phyloP scores from a whole-genome alignment of 257 asterid species.

The Cinchona pubescens region DNA sequence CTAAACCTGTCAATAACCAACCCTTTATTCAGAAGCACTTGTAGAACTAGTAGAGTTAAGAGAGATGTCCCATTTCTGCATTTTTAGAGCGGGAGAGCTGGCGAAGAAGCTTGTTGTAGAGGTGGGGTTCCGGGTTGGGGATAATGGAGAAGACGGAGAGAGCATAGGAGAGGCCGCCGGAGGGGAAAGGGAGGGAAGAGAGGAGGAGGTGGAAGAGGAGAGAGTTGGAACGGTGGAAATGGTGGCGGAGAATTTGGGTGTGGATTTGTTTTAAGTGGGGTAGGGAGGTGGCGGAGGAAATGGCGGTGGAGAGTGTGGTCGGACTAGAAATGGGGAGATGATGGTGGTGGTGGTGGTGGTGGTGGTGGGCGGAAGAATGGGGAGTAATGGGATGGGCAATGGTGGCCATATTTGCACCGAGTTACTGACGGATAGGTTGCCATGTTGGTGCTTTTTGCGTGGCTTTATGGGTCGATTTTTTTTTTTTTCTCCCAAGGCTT shows the following conservation, averaged over 20 bases:
- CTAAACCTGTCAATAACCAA: conserved; percentile 46
- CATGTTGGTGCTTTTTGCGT: no score
- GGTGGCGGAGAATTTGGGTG: conserved; percentile 46
- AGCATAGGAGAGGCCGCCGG: conserved; percentile 41
- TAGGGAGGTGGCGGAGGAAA: conserved; percentile 39
- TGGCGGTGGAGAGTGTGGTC: conserved; percentile 34
- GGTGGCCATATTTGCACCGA: conserved; percentile 14
- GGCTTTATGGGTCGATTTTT: no score
- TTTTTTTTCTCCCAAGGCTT: no score
- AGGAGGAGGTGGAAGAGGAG: conserved; percentile 52
- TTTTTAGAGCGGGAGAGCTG: conserved; percentile 50
- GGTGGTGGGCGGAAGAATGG: conserved; percentile 20
- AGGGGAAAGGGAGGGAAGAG: conserved; percentile 54
- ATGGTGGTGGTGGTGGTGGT: no score
- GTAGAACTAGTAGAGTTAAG: conserved; percentile 48
- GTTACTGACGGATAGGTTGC: neutral
- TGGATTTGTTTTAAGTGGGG: conserved; percentile 63
- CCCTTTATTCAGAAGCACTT: conserved; percentile 31
- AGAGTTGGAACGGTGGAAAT: conserved; percentile 32
- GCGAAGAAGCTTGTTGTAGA: conserved; percentile 47
- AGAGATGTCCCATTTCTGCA: conserved; percentile 32
- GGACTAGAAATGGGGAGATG: conserved; percentile 24
- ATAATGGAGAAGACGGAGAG: conserved; percentile 46
- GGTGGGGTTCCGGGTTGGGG: conserved; percentile 35
- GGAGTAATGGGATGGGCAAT: conserved; percentile 10